These are phyloP conservation scores for Biscogniauxia marginata DNA, from an alignment of 2,329 filamentous ascomycete genomes.

Conservation along the genomic window DNA sequence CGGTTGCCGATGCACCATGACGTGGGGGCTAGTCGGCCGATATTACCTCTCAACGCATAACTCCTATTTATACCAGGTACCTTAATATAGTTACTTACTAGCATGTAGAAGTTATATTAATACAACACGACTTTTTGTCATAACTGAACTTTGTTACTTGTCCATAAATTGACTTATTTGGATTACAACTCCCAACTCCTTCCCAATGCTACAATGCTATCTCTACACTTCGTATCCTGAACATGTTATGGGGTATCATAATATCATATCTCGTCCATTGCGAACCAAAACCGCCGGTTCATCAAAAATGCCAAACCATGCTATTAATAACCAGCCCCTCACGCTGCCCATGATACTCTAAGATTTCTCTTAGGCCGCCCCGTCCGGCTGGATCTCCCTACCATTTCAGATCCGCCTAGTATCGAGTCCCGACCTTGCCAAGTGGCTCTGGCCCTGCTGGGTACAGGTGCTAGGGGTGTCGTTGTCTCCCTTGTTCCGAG, in stretches of 20 bases:
- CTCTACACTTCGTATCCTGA: neutral
- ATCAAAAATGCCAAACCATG: neutral
- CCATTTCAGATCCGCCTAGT: slow-evolving; percentile 24
- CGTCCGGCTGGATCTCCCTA: slow-evolving; percentile 18
- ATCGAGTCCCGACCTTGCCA: slow-evolving; percentile 24
- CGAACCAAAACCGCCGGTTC: neutral
- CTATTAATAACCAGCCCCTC: neutral
- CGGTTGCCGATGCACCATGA: slow-evolving; percentile 25
- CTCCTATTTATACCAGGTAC: no score
- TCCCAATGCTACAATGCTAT: neutral
- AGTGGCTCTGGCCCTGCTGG: slow-evolving; percentile 19
- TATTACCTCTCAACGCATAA: no score
- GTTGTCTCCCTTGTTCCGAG: slow-evolving; percentile 29
- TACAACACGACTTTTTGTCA: no score
- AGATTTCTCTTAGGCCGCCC: slow-evolving; percentile 27
- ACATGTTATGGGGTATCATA: neutral
- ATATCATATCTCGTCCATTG: neutral
- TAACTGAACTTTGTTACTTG: no score
- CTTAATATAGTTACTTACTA: neutral
- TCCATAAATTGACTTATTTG: neutral
- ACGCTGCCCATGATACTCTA: slow-evolving; percentile 33
- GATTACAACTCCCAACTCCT: neutral
- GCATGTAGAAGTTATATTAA: no score
- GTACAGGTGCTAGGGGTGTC: slow-evolving; percentile 32
- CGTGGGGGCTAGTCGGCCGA: no score